Conservation (phyloP, 176 grass and related monocot genomes). For the Typha latifolia region DNA sequence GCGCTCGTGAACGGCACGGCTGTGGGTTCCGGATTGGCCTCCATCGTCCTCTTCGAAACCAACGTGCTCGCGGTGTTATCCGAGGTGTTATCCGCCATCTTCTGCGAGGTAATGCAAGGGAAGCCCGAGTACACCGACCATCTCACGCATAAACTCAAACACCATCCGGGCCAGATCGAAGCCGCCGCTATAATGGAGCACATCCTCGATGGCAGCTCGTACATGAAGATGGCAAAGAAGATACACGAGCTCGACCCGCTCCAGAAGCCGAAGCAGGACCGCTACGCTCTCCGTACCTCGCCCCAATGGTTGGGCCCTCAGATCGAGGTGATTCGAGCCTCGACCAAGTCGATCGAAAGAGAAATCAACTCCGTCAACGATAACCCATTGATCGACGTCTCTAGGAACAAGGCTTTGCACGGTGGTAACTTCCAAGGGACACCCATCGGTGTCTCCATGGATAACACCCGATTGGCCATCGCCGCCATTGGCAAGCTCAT, state of each 20-base stretch:
- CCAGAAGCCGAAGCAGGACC: background rate
- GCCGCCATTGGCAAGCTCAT: slow-evolving; percentile 11
- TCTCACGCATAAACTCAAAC: slow-evolving; percentile 1
- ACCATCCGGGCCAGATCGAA: slow-evolving; percentile 7
- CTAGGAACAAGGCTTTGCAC: background rate
- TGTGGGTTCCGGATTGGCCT: slow-evolving; percentile 18
- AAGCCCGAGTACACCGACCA: slow-evolving; percentile 1
- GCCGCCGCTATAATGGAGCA: slow-evolving; percentile 2
- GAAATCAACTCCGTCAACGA: slow-evolving; percentile 11
- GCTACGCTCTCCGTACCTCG: slow-evolving; percentile 1
- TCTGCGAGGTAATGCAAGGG: slow-evolving; percentile 5
- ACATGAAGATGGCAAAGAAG: background rate
- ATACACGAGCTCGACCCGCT: background rate
- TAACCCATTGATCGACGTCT: slow-evolving; percentile 3
- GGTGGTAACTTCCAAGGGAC: slow-evolving; percentile 10
- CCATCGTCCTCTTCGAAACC: slow-evolving; percentile 3
- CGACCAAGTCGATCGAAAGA: background rate
- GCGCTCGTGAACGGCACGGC: slow-evolving; percentile 15
- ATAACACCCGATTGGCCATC: slow-evolving; percentile 1
- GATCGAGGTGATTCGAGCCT: background rate
- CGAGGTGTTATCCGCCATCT: background rate
- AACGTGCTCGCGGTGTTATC: background rate
- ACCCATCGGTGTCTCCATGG: slow-evolving; percentile 1
- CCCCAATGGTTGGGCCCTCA: slow-evolving; percentile 6
- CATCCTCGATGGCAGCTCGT: background rate